Evolutionary conservation across 2,329 filamentous ascomycete species (phyloP), one percentile per base, ranked within the genome.

Genomic region (Trichoderma breve): DNA sequence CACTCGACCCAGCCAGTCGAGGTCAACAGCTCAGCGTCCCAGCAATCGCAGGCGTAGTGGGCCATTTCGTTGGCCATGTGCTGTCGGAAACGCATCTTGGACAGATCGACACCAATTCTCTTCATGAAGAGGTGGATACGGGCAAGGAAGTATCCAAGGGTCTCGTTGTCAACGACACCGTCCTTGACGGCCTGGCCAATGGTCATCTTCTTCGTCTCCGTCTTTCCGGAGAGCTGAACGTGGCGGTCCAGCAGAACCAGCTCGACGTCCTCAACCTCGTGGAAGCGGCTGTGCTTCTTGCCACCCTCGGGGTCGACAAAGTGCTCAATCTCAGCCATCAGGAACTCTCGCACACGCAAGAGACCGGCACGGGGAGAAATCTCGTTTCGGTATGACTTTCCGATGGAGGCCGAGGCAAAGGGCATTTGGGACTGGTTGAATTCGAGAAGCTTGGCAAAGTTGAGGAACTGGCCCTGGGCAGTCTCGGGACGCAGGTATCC

Each of bases 281-380:
- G 83, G 83, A 99, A 99, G 71, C 95, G 92, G 67, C 88, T 84
- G 81, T 99, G 96, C 84, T 96, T 97, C 90, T 99, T 99, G 83
- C 94, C 94, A 79, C 94, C 90, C 79, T 96, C 87, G 12, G 96
- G 96, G 79, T 99, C 96, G 76, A 99, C 96, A 80, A 93, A 99
- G 83, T 99, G 96, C 85, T 99, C 96, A 77, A 99, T 97, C 84
- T 99, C 96, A 28, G 95, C 96, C 96, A 99, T 98, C 77, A 98
- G 84, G 84, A 99, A 98, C 82, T 99, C 96, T 77, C 96, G 93
- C 57, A 99, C 96, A 77, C 96, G 92, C 72, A 99, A 85, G 53
- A 99, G 90, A 83, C 96, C 96, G 74, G 93, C 90, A 71, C 96
- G 90, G 11, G 96, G 96, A 0, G 96, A 98, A 77, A 99, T 98